Percentiles rank a stretch among this genome's conserved stretches.
These are phyloP conservation scores for Pythium aquatile DNA, from an alignment of 352 stramenopile species.

Conservation along the genomic window DNA sequence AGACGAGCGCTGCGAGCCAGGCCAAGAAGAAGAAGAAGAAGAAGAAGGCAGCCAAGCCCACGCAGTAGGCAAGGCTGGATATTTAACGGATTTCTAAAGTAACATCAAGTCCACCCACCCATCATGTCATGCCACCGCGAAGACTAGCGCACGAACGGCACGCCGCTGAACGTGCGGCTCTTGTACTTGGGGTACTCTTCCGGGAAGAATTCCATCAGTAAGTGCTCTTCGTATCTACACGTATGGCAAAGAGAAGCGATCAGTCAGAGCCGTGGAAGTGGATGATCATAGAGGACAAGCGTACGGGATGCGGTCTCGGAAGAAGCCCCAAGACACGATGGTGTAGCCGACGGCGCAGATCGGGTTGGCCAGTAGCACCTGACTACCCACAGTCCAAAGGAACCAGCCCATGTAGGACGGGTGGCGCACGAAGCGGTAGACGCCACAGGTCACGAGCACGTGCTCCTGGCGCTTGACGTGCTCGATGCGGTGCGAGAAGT, in stretches of 20 bases:
- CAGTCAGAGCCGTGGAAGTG: no score
- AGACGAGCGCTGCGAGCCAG: neutral
- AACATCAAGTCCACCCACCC: neutral
- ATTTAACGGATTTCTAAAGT: neutral
- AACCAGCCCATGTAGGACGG: constrained; percentile 97
- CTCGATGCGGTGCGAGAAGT: constrained; percentile 97
- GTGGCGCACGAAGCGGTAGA: constrained; percentile 93
- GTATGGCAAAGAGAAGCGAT: neutral
- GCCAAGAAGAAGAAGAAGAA: constrained; percentile 35
- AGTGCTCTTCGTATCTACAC: constrained; percentile 89
- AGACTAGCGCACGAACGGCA: constrained; percentile 83
- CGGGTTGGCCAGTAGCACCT: constrained; percentile 92
- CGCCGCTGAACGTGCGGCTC: constrained; percentile 86
- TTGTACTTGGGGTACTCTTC: constrained; percentile 92
- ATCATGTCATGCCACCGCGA: no score
- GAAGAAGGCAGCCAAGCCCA: constrained; percentile 46
- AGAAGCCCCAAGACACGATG: constrained; percentile 93
- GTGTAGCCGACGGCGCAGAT: constrained; percentile 87
- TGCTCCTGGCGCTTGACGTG: constrained; percentile 92
- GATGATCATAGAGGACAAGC: constrained; percentile 11
- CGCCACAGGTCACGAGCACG: constrained; percentile 90
- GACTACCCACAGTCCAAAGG: constrained; percentile 94
- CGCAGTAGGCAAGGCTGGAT: neutral
- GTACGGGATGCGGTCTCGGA: constrained; percentile 92
- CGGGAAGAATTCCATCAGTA: constrained; percentile 90